phyloP scores from a whole-genome alignment of 768 basidiomycete species.

The Tylopilus sp. region DNA sequence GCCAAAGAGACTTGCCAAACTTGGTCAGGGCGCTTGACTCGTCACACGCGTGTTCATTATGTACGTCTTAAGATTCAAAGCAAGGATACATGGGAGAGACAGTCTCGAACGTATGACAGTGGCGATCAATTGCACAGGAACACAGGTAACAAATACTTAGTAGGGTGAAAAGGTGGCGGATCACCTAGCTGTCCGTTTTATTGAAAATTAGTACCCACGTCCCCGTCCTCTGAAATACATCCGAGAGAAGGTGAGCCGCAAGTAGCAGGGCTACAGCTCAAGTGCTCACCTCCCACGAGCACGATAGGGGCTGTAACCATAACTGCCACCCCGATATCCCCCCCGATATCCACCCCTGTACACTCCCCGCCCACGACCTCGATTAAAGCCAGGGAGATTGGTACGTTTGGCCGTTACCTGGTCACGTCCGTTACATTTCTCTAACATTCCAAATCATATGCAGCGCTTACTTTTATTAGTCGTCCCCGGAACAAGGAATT shows the following conservation, averaged over 20 bases:
- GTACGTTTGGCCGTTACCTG: constrained; percentile 96
- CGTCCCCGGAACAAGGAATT: constrained; percentile 95
- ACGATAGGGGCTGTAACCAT: constrained; percentile 52
- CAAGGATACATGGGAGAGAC: constrained; percentile 26
- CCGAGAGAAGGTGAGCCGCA: constrained; percentile 6
- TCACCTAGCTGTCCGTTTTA: constrained; percentile 23
- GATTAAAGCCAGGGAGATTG: constrained; percentile 89
- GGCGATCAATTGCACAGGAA: constrained; percentile 10
- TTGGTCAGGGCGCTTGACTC: neutral
- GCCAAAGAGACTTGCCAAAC: constrained; percentile 13
- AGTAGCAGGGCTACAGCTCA: constrained; percentile 25
- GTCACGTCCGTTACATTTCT: neutral
- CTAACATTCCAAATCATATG: neutral
- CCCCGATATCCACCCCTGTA: constrained; percentile 61
- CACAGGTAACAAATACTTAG: constrained; percentile 3
- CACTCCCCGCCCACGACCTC: constrained; percentile 75
- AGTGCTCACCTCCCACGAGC: constrained; percentile 81
- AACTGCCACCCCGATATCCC: constrained; percentile 53
- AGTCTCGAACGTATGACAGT: constrained; percentile 18
- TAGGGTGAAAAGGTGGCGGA: constrained; percentile 9
- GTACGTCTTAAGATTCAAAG: constrained; percentile 29
- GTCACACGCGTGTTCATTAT: constrained; percentile 21
- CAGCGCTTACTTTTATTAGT: constrained; percentile 72
- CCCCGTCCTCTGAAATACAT: constrained; percentile 58
- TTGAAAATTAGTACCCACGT: constrained; percentile 55